These are phyloP conservation scores for Xylaria castorea DNA, from an alignment of 495 filamentous ascomycete species.

Conservation along the genomic window DNA sequence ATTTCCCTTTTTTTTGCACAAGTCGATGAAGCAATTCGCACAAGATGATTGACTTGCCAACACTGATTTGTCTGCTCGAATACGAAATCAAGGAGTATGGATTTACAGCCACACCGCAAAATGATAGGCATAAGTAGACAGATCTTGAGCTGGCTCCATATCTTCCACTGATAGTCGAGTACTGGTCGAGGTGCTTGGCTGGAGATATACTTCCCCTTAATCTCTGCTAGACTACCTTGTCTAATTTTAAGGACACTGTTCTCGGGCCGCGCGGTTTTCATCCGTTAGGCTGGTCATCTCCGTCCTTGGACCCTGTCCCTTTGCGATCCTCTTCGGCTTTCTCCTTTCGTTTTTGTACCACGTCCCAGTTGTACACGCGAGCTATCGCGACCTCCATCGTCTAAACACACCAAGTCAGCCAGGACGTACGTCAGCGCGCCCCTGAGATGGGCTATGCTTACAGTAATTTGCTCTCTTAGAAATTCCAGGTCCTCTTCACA, in stretches of 20 bases:
- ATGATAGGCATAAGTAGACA: not conserved
- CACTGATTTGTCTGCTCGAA: not conserved
- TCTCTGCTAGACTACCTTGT: constrained; percentile 13
- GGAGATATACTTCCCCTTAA: constrained; percentile 22
- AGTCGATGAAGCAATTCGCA: not conserved
- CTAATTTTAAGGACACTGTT: constrained; percentile 13
- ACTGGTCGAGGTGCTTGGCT: constrained; percentile 6
- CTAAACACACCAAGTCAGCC: constrained; percentile 54
- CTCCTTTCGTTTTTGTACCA: constrained; percentile 91
- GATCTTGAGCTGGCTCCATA: not conserved
- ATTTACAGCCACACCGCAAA: not conserved
- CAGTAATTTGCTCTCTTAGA: constrained; percentile 94
- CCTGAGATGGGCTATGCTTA: constrained; percentile 43
- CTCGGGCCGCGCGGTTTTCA: constrained; percentile 27
- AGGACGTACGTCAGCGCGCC: not conserved
- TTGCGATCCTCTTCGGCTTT: constrained; percentile 68
- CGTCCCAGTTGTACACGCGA: constrained; percentile 98
- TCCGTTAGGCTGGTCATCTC: constrained; percentile 41
- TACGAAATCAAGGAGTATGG: not conserved
- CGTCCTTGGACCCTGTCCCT: constrained; percentile 44
- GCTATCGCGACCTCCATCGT: constrained; percentile 97
- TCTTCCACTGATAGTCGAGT: not conserved
- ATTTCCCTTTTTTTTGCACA: not conserved
- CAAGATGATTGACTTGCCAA: not conserved
- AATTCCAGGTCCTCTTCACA: constrained; percentile 98